These are phyloP conservation scores for Lolium multiflorum DNA, from an alignment of 176 grass and related monocot species.

Conservation along the genomic window DNA sequence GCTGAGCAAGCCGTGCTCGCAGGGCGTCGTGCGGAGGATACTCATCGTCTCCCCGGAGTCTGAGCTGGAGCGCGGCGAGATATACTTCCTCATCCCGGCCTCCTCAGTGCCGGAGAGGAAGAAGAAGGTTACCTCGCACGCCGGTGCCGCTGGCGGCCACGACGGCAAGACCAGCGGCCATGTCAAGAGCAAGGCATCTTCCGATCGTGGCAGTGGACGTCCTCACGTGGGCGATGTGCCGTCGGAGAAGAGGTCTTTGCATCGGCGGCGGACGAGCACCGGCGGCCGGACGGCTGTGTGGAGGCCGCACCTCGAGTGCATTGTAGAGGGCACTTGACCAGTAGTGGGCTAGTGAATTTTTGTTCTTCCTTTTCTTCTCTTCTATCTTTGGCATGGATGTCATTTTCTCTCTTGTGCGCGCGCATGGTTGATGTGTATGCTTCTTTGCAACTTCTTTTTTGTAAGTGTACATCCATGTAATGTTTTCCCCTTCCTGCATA, in stretches of 20 bases:
- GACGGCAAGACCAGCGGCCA: constrained; percentile 22
- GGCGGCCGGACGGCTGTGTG: constrained; percentile 50
- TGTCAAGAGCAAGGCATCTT: constrained; percentile 11
- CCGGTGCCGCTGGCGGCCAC: background rate
- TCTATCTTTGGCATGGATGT: constrained; percentile 40
- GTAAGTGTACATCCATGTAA: constrained; percentile 61
- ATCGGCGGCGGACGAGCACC: constrained; percentile 49
- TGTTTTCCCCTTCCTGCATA: constrained; percentile 44
- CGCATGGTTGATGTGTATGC: constrained; percentile 34
- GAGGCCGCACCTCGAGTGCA: constrained; percentile 85
- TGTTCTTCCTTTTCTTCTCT: background rate
- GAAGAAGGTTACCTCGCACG: constrained; percentile 8
- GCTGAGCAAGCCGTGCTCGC: constrained; percentile 73
- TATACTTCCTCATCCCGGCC: constrained; percentile 88
- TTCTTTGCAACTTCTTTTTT: constrained; percentile 12
- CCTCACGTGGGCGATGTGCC: constrained; percentile 18
- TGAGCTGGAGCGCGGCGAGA: constrained; percentile 83
- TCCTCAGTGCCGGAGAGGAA: constrained; percentile 61
- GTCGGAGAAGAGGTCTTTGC: constrained; percentile 45
- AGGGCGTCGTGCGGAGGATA: constrained; percentile 68
- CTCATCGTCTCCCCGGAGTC: constrained; percentile 75
- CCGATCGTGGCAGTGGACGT: constrained; percentile 1
- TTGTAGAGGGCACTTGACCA: constrained; percentile 68
- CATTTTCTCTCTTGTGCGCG: constrained; percentile 50
- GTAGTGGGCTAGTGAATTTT: constrained; percentile 24